Base-by-base conservation (phyloP, 148 eudicot genomes). In the Chenopodium berlandieri region DNA sequence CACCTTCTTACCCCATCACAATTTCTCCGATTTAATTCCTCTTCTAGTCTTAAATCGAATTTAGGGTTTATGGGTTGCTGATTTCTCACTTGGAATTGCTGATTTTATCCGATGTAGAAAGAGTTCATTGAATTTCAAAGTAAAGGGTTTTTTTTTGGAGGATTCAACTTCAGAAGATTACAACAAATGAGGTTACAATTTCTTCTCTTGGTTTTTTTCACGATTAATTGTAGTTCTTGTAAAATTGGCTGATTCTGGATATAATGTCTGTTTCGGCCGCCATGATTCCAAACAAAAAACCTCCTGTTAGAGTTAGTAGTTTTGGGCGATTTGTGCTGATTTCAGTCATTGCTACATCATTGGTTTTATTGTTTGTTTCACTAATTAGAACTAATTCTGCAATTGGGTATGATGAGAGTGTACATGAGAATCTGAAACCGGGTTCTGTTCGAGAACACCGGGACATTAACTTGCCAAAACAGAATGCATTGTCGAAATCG, bases 201-300 rank as follows among this genome's bases (percentile, higher is more conserved):
- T 23, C 76, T 48, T 44, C 52, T 73, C 48, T 73, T 73, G 48
- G 0, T 73, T 23, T 4, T 2, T 14, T 56, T 56, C 62, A 20
- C 20, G 2, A 56, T 56, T 56, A 56, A 56, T 17, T 56, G 23
- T 6, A n/a, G n/a, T 9, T 48, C 23, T 37, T 1, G 27, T 71
- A 11, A 20, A 23, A 62, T 80, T 44, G 6, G 37, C 13, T 81
- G 2, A 22, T 22, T 19, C 5, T 81, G 5, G 50, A 64, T 7
- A 20, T 60, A 40, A 79, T 85, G 74, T 82, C 63, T 68, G 65
- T 66, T 54, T n/a, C 80, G 68, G 73, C 74, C 71, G 25, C 65
- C 9, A 90, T 90, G 92, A 89, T 90, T 84, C 37, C 70, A 23
- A 80, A 68, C 81, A 92, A 83, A 85, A 93, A 86, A 86, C 80